These are phyloP conservation scores for Edaphochlamys debaryana DNA, from an alignment of 139 green algal species.

Conservation along the genomic window DNA sequence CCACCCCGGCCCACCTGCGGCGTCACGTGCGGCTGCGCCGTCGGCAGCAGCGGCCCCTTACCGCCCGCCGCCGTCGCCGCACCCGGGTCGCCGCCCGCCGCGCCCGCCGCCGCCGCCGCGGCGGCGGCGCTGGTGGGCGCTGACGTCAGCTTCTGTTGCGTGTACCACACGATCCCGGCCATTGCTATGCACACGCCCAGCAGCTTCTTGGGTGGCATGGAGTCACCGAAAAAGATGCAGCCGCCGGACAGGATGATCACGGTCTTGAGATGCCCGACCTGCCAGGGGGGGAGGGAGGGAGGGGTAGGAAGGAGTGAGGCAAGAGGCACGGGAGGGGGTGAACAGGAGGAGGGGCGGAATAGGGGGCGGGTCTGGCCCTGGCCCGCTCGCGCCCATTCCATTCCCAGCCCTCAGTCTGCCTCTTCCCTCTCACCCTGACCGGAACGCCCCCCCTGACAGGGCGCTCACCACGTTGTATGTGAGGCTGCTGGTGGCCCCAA, in stretches of 20 bases:
- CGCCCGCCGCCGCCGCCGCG: background rate
- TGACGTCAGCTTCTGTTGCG: slow-evolving; percentile 47
- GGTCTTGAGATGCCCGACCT: slow-evolving; percentile 83
- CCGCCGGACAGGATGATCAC: slow-evolving; percentile 87
- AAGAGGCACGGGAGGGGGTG: too few species aligned
- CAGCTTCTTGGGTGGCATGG: slow-evolving; percentile 82
- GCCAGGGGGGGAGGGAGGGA: too few species aligned
- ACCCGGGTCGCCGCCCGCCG: background rate
- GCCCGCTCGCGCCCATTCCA: too few species aligned
- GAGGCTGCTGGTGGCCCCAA: slow-evolving; percentile 63
- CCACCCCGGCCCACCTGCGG: too few species aligned
- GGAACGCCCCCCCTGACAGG: too few species aligned
- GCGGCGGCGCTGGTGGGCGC: background rate
- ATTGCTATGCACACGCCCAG: slow-evolving; percentile 80
- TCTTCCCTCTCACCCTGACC: too few species aligned
- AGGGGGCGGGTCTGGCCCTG: too few species aligned
- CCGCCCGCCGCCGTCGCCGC: too few species aligned
- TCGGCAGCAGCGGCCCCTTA: slow-evolving; percentile 8
- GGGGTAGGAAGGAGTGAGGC: too few species aligned
- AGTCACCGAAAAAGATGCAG: slow-evolving; percentile 86
- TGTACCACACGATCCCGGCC: slow-evolving; percentile 87
- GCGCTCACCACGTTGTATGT: slow-evolving; percentile 93
- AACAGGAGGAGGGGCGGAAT: too few species aligned
- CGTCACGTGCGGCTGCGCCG: background rate
- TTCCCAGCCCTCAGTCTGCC: too few species aligned